These are phyloP conservation scores for Cladorrhinum samala DNA, from an alignment of 495 filamentous ascomycete genomes.

Conservation along the genomic window DNA sequence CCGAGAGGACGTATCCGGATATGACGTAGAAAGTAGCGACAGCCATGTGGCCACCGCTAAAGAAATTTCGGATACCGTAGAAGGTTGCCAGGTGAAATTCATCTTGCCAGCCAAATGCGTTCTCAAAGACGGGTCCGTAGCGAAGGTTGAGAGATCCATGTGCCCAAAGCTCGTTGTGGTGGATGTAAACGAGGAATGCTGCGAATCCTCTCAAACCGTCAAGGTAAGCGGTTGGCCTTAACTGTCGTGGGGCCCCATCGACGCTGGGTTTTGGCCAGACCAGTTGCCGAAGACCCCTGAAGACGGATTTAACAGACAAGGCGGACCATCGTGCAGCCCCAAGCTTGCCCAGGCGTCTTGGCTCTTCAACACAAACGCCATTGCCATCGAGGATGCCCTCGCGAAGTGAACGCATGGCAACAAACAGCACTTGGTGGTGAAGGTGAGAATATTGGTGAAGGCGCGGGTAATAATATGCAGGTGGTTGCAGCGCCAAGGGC, in stretches of 20 bases:
- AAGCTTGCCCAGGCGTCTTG: background rate
- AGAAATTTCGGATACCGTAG: conserved; percentile 30
- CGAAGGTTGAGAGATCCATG: conserved; percentile 16
- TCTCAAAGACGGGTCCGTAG: conserved; percentile 26
- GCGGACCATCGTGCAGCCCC: background rate
- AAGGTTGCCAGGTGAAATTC: conserved; percentile 37
- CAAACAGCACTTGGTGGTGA: no score
- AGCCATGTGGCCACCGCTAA: conserved; percentile 45
- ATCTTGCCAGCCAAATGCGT: conserved; percentile 28
- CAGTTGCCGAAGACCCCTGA: conserved; percentile 19
- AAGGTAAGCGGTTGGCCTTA: conserved; percentile 38
- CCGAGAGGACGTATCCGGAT: conserved; percentile 46
- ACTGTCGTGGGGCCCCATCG: conserved; percentile 10
- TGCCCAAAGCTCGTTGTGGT: conserved; percentile 41
- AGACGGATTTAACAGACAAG: conserved; percentile 16
- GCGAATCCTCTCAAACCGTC: conserved; percentile 43
- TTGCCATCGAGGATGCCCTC: conserved; percentile 3
- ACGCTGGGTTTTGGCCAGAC: conserved; percentile 16
- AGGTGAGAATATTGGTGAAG: background rate
- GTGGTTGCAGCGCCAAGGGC: background rate
- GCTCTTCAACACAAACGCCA: background rate
- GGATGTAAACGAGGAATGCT: conserved; percentile 42
- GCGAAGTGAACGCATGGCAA: conserved; percentile 3
- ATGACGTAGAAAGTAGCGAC: conserved; percentile 48
- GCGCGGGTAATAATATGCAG: background rate